These are phyloP conservation scores for Hypoxylon rickii DNA, from an alignment of 495 filamentous ascomycete genomes.

Conservation along the genomic window DNA sequence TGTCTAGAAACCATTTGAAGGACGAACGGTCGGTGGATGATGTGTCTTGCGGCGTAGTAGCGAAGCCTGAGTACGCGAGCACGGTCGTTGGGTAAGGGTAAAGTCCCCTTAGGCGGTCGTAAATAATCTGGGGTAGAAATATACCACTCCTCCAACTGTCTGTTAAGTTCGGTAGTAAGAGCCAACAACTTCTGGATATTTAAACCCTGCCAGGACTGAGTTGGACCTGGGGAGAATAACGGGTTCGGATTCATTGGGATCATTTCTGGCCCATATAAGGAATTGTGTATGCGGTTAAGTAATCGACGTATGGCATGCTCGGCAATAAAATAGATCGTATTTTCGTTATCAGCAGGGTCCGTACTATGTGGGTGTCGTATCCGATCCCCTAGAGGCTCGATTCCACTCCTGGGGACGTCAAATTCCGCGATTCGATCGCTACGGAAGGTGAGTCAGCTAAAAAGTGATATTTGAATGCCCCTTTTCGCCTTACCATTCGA, in stretches of 20 bases:
- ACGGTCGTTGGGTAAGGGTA: constrained; percentile 35
- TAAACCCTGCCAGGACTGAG: constrained; percentile 37
- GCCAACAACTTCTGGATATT: constrained; percentile 37
- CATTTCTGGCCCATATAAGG: constrained; percentile 41
- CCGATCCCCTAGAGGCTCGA: constrained; percentile 41
- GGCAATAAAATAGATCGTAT: constrained; percentile 42
- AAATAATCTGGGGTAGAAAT: constrained; percentile 43
- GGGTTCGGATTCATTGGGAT: constrained; percentile 17
- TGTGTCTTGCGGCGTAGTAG: constrained; percentile 43
- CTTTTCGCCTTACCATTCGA: constrained; percentile 37
- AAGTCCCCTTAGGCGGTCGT: constrained; percentile 35
- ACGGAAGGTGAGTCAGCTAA: constrained; percentile 3
- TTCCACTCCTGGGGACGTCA: constrained; percentile 40
- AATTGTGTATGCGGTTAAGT: constrained; percentile 45
- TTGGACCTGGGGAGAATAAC: constrained; percentile 24
- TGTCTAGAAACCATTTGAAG: constrained; percentile 36
- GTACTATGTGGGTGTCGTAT: constrained; percentile 41
- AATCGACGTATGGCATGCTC: constrained; percentile 44
- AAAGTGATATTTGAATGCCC: background rate
- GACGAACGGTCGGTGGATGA: constrained; percentile 44
- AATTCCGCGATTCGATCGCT: constrained; percentile 44
- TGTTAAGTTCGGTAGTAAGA: constrained; percentile 41
- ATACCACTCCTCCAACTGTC: constrained; percentile 46
- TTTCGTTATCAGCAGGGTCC: constrained; percentile 39
- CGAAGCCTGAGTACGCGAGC: constrained; percentile 41